A percentile compares a stretch with the other conserved stretches of the same genome.
Conservation (phyloP, 1,284 basidiomycete species). For the Paramarasmius palmivorus region DNA sequence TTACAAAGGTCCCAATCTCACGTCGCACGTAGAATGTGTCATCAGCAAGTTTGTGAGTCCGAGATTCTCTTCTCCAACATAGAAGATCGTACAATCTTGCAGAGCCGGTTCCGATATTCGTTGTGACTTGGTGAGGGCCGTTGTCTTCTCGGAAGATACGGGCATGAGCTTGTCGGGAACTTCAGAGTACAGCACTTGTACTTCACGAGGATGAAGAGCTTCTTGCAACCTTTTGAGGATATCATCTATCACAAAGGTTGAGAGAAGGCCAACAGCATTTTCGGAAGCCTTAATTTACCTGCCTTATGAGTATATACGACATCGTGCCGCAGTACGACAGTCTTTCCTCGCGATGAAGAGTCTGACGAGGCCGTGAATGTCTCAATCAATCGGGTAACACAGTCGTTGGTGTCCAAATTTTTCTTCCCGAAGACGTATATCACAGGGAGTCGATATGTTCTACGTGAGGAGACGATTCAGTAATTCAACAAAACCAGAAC, state of each 20-base stretch:
- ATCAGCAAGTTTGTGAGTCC: conserved; percentile 86
- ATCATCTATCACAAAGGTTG: conserved; percentile 28
- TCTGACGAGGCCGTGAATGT: conserved; percentile 22
- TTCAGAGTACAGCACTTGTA: conserved; percentile 21
- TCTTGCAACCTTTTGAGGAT: conserved; percentile 35
- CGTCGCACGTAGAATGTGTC: conserved; percentile 55
- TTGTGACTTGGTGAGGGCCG: background rate
- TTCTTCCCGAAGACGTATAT: conserved; percentile 85
- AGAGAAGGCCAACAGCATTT: background rate
- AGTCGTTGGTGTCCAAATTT: conserved; percentile 50
- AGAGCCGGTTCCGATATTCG: conserved; percentile 4
- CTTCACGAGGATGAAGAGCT: conserved; percentile 19
- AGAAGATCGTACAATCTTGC: conserved; percentile 55
- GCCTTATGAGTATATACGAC: conserved; percentile 78
- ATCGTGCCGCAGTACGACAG: conserved; percentile 71
- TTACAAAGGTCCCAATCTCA: conserved; percentile 17
- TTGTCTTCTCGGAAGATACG: background rate
- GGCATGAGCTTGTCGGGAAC: conserved; percentile 17
- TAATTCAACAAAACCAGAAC: background rate
- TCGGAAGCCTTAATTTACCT: conserved; percentile 39
- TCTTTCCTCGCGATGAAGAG: conserved; percentile 10
- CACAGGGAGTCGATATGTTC: conserved; percentile 79
- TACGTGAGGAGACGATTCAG: conserved; percentile 25
- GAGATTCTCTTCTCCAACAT: conserved; percentile 84
- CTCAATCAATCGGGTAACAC: conserved; percentile 44